Conservation (phyloP, 306 rosid species). For the Casuarina glauca region DNA sequence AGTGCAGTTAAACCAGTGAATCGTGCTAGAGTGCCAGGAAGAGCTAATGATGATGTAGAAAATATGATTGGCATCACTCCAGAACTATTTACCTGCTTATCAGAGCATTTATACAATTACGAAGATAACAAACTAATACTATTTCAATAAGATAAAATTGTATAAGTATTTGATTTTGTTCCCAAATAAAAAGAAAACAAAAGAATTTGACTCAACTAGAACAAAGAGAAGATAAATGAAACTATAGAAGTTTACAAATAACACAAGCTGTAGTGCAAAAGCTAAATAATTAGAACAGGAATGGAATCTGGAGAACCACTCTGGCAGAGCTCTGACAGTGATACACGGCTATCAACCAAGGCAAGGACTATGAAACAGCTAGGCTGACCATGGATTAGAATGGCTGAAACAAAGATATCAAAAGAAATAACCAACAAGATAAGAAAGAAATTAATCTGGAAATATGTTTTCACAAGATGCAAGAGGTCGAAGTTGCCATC, state of each 20-base stretch:
- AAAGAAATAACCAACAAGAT: not conserved
- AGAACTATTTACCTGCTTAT: conserved; percentile 86
- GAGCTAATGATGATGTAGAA: conserved; percentile 91
- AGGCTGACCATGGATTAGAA: not conserved
- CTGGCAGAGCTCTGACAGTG: not conserved
- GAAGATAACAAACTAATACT: not conserved
- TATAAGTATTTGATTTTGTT: not conserved
- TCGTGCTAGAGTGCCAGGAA: conserved; percentile 95
- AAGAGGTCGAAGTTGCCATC: not conserved
- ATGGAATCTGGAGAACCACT: conserved; percentile 5
- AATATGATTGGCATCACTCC: conserved; percentile 98
- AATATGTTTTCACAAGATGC: not conserved
- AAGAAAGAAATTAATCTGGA: not conserved
- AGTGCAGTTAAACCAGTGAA: conserved; percentile 79
- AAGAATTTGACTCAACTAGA: not conserved
- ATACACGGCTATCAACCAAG: not conserved
- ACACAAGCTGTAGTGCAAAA: not conserved
- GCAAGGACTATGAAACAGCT: not conserved
- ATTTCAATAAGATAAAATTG: not conserved
- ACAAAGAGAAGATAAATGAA: not conserved
- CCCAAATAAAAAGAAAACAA: not conserved
- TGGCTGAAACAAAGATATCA: not conserved
- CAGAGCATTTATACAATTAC: conserved; percentile 11
- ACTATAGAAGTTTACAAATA: not conserved
- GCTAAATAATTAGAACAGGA: not conserved